Conservation (phyloP, 495 filamentous ascomycete species). For the Tuber indicum region DNA sequence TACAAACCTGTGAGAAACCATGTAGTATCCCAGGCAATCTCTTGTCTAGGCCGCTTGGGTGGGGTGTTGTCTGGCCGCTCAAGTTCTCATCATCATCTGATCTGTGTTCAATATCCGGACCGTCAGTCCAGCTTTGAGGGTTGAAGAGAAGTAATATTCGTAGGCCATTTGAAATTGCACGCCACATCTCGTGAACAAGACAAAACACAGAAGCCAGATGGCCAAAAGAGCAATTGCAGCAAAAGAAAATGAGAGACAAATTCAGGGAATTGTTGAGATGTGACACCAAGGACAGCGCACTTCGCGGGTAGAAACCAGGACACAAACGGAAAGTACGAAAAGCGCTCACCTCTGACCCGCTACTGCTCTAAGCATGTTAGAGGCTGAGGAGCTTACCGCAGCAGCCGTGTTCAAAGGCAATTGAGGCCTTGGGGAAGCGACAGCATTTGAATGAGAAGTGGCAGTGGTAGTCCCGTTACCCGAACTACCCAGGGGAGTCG, state of each 20-base stretch:
- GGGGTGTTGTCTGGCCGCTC: slow-evolving; percentile 41
- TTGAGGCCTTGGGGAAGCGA: slow-evolving; percentile 39
- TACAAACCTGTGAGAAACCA: slow-evolving; percentile 42
- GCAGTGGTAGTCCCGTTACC: slow-evolving; percentile 37
- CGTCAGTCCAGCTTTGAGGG: neutral
- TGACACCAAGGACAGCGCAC: slow-evolving; percentile 7
- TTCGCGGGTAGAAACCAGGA: slow-evolving; percentile 5
- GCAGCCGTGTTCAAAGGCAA: slow-evolving; percentile 38
- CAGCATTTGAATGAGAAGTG: slow-evolving; percentile 36
- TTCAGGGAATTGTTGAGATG: slow-evolving; percentile 11
- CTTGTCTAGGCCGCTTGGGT: slow-evolving; percentile 40
- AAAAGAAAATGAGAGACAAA: slow-evolving; percentile 10
- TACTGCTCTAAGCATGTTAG: slow-evolving; percentile 41
- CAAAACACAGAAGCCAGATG: slow-evolving; percentile 10
- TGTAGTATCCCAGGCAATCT: slow-evolving; percentile 41
- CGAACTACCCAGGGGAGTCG: slow-evolving; percentile 21
- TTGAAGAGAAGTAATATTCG: slow-evolving; percentile 24
- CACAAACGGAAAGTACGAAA: slow-evolving; percentile 7
- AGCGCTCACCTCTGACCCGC: slow-evolving; percentile 40
- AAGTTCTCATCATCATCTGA: slow-evolving; percentile 36
- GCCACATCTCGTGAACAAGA: slow-evolving; percentile 24
- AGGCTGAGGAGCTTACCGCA: slow-evolving; percentile 33
- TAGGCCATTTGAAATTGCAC: slow-evolving; percentile 32
- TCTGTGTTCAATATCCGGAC: slow-evolving; percentile 17
- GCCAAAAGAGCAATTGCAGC: slow-evolving; percentile 2